Percentiles rank a stretch among this genome's conserved stretches.
Conservation (phyloP, 495 filamentous ascomycete genomes). For the Sordaria brevicollis region DNA sequence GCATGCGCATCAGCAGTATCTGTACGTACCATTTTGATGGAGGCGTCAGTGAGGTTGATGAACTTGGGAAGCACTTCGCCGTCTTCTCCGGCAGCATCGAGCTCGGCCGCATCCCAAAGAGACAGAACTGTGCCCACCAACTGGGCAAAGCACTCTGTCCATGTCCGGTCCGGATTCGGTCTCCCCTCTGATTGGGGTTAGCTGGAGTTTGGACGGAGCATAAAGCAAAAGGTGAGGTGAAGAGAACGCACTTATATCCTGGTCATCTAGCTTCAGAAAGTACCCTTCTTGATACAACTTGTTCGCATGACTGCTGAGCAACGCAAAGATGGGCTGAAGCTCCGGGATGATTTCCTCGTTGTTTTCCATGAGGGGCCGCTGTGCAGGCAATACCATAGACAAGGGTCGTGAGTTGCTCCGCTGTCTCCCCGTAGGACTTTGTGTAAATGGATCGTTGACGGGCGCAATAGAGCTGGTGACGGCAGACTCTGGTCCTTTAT, state of each 20-base stretch:
- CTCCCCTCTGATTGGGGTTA: slow-evolving; percentile 59
- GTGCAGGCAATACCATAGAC: slow-evolving; percentile 66
- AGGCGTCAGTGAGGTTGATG: slow-evolving; percentile 94
- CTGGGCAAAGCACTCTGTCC: slow-evolving; percentile 96
- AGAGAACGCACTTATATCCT: slow-evolving; percentile 65
- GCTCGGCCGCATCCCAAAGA: slow-evolving; percentile 87
- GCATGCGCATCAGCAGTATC: neutral
- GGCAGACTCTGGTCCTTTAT: slow-evolving; percentile 6
- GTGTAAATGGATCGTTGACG: slow-evolving; percentile 11
- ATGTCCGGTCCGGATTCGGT: slow-evolving; percentile 74
- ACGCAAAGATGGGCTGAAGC: slow-evolving; percentile 86
- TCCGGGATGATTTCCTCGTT: slow-evolving; percentile 79
- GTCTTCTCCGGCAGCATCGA: slow-evolving; percentile 77
- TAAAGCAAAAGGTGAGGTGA: neutral
- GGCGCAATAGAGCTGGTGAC: slow-evolving; percentile 17
- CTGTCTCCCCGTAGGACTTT: slow-evolving; percentile 13
- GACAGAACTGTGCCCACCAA: slow-evolving; percentile 91
- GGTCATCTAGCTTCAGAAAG: slow-evolving; percentile 89
- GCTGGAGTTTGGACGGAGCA: slow-evolving; percentile 1
- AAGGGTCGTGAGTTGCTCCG: slow-evolving; percentile 39
- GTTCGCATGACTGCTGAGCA: slow-evolving; percentile 88
- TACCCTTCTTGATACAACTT: slow-evolving; percentile 98
- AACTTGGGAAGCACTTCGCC: slow-evolving; percentile 87
- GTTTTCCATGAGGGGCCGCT: slow-evolving; percentile 80
- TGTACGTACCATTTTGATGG: slow-evolving; percentile 77